Evolutionary conservation across 352 stramenopile genomes (phyloP), one percentile per base, ranked within the genome.

Genomic region (Pythium scleroteichum): DNA sequence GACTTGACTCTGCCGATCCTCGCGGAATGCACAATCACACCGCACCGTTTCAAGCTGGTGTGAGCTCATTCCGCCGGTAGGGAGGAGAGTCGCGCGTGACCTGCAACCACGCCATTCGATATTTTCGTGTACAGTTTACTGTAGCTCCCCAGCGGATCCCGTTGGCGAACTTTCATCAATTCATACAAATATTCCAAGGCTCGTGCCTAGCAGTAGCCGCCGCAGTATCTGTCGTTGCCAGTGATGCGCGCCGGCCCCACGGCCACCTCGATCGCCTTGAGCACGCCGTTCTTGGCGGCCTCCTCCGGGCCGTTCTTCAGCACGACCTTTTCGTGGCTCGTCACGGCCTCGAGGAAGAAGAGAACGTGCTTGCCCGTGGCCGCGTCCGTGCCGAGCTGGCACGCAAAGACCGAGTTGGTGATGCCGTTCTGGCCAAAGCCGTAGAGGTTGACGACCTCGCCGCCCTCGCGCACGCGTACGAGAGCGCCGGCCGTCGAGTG

Each of bases 371-470:
- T 69, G 22, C 79, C 78, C 24, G 59, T 62, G 2, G 47, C 46
- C 0, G 65, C 59, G 52, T 89, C 78, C 24, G 79, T 89, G 50
- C 69, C 79, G 8, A 91, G 57, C 29, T 83, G 72, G 24, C 82
- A 91, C 29, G 79, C 82, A 45, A 87, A 87, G 14, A 89, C 77
- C 22, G 58, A 63, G 22, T 73, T 73, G 13, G 4, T 67, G 49
- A 91, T 76, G 23, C 76, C 74, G 48, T 91, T 91, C 33, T 65
- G 56, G 20, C 78, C 76, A 39, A 89, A 89, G 9, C 79, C 82
- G 22, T 85, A 53, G 40, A 87, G 57, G 40, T 85, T 70, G n/a
- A 76, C 14, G 32, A 87, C 71, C 47, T 82, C 64, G 10, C 82
- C 79, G 19, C 78, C 78, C 47, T 91, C 79, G 17, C 72, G 71